Base-by-base conservation (phyloP, 352 stramenopile genomes). In the Lagenidium giganteum region DNA sequence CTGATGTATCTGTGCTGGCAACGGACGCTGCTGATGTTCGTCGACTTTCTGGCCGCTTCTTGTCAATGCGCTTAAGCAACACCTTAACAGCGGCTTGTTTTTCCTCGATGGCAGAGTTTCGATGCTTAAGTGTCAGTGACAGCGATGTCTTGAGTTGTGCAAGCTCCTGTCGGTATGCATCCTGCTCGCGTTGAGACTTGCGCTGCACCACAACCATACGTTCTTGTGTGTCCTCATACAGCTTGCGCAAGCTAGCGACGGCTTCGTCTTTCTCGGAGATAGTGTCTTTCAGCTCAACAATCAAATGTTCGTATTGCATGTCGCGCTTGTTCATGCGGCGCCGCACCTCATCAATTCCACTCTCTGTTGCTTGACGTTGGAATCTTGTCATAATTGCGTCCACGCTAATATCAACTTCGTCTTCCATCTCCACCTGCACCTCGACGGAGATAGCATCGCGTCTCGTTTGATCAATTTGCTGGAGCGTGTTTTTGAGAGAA, bases 291-390 rank as follows among this genome's bases (percentile, higher is more conserved):
- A 86, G 57, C 40, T 86, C 73, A 1, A 79, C 61, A 24, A 86
- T 83, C 13, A 86, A 54, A n/a, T 81, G 57, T 22, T 86, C 73
- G 44, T 86, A 83, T 39, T 82, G 73, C 18, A 47, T 48, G 5
- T 51, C 64, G 7, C 70, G 51, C 23, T 47, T 58, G 7, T 55
- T 64, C 31, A 16, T 0, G n/a, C 5, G 30, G 5, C 25, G 20
- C 14, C 22, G 24, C 27, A 22, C 30, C 26, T 0, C 16, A 22
- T 11, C n/a, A 22, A 36, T 4, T 21, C 3, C 12, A 35, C 42
- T 26, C 11, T 21, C n/a, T n/a, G n/a, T n/a, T n/a, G n/a, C n/a
- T n/a, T n/a, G n/a, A n/a, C n/a, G n/a, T n/a, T n/a, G 45, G 44
- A 51, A 54, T 1, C 40, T 29, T 12, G 42, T 54, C 51, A 81